Evolutionary conservation across 441 rosid species (phyloP).

Genomic region (Aquilaria agallochum): DNA sequence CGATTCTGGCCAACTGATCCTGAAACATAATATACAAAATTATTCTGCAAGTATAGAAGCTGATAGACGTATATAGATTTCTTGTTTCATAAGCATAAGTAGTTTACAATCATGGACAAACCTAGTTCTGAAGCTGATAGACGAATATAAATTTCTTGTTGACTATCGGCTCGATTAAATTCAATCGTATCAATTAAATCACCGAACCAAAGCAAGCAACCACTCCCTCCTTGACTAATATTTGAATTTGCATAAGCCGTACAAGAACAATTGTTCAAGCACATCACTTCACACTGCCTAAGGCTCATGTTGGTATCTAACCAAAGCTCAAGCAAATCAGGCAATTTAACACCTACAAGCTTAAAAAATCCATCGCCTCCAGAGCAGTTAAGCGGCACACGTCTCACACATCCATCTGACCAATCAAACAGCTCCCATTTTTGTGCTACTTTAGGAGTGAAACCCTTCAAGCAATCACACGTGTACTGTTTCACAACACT

Average conservation of each 20-base stretch:
- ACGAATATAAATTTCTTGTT: constrained; percentile 19
- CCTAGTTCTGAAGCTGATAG: constrained; percentile 19
- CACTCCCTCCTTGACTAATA: constrained; percentile 12
- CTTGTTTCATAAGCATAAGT: too few relatives aligned
- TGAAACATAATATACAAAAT: too few relatives aligned
- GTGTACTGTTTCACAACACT: neutral
- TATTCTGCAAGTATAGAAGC: too few relatives aligned
- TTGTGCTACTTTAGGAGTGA: constrained; percentile 4
- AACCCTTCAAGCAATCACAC: constrained; percentile 15
- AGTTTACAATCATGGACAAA: neutral
- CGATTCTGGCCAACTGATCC: too few relatives aligned
- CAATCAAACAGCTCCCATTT: neutral
- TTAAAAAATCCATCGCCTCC: constrained; percentile 1
- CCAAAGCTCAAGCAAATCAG: neutral
- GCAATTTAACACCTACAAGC: constrained; percentile 13
- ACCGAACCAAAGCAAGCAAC: constrained; percentile 30
- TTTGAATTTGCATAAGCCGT: constrained; percentile 16
- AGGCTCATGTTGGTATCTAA: constrained; percentile 2
- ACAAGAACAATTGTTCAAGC: constrained; percentile 14
- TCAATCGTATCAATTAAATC: constrained; percentile 22
- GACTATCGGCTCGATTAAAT: constrained; percentile 8
- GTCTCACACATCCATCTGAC: constrained; percentile 3
- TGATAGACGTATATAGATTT: too few relatives aligned
- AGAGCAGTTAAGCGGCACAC: constrained; percentile 3
- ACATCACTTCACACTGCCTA: constrained; percentile 2